A percentile compares a stretch with the other conserved stretches of the same genome.
These are phyloP conservation scores for Ascochyta viciae-villosae DNA, from an alignment of 2,329 filamentous ascomycete species.

Conservation along the genomic window DNA sequence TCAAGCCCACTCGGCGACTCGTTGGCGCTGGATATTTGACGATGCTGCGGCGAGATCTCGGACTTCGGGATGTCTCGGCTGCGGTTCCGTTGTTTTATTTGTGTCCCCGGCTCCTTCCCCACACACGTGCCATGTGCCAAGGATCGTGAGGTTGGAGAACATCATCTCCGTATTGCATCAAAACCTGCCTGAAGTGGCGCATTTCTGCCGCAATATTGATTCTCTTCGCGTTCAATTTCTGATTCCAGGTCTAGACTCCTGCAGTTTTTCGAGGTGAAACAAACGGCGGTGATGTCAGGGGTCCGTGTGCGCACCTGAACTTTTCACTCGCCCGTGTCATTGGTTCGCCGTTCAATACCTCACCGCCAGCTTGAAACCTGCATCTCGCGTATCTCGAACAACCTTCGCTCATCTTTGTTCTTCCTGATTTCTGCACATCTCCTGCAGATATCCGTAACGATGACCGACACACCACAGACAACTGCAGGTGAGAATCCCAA, in stretches of 20 bases:
- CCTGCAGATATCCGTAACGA: constrained; percentile 14
- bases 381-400: constrained; percentile 1
- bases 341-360: constrained; percentile 28
- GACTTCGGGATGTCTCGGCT: not conserved
- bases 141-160: constrained; percentile 9
- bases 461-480: constrained; percentile 40
- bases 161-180: not conserved
- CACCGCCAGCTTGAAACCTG: constrained; percentile 26
- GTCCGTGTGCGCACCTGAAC: constrained; percentile 28
- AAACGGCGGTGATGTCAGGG: constrained; percentile 38
- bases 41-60: not conserved
- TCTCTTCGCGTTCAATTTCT: not conserved
- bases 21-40: too few relatives aligned
- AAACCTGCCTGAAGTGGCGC: not conserved
- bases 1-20: not conserved
- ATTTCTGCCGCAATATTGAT: not conserved
- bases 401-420: constrained; percentile 1
- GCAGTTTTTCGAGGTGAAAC: constrained; percentile 16
- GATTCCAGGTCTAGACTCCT: constrained; percentile 5
- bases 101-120: constrained; percentile 4
- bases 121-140: constrained; percentile 15
- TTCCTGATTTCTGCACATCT: not conserved
- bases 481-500: constrained; percentile 37
- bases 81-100: constrained; percentile 7
- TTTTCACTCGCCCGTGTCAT: constrained; percentile 33